phyloP scores from a whole-genome alignment of 371 early-diverging fungal genomes.

The Aphelidium insulamus region DNA sequence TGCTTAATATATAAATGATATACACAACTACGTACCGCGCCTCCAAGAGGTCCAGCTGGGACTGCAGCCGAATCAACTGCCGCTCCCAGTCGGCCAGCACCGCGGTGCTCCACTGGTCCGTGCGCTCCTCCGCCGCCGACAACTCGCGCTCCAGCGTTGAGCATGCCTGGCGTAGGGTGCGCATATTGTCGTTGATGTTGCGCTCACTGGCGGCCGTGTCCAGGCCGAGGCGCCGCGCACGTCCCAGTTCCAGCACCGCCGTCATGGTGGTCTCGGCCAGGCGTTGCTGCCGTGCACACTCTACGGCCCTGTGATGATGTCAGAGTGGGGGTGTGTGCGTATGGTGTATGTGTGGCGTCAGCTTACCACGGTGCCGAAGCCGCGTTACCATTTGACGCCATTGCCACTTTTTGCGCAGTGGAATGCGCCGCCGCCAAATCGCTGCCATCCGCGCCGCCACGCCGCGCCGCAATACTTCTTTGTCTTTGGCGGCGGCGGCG shows the following conservation, averaged over 20 bases:
- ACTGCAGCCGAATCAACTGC: constrained; percentile 2
- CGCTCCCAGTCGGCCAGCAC: constrained; percentile 2
- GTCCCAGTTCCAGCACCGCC: constrained; percentile 31
- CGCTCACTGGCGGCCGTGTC: constrained; percentile 29
- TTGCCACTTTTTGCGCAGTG: too few species aligned
- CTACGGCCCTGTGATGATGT: too few species aligned
- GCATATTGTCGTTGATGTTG: constrained; percentile 26
- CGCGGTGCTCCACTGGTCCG: constrained; percentile 1
- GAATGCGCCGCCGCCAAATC: too few species aligned
- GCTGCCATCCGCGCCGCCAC: too few species aligned
- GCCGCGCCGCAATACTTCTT: too few species aligned
- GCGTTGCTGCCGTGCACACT: too few species aligned
- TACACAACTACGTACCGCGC: too few species aligned
- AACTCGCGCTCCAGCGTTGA: constrained; percentile 28
- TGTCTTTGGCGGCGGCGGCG: too few species aligned
- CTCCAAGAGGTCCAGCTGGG: background rate
- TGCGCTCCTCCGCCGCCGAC: constrained; percentile 34
- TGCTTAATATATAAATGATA: constrained; percentile 6
- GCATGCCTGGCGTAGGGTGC: constrained; percentile 25
- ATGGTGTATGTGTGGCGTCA: too few species aligned
- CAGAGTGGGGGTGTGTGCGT: too few species aligned
- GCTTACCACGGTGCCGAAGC: too few species aligned
- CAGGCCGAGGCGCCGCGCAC: constrained; percentile 25
- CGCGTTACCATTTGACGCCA: too few species aligned
- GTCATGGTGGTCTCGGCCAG: constrained; percentile 35